Conservation (phyloP, 2,329 filamentous ascomycete species). For the Ilyonectria robusta region DNA sequence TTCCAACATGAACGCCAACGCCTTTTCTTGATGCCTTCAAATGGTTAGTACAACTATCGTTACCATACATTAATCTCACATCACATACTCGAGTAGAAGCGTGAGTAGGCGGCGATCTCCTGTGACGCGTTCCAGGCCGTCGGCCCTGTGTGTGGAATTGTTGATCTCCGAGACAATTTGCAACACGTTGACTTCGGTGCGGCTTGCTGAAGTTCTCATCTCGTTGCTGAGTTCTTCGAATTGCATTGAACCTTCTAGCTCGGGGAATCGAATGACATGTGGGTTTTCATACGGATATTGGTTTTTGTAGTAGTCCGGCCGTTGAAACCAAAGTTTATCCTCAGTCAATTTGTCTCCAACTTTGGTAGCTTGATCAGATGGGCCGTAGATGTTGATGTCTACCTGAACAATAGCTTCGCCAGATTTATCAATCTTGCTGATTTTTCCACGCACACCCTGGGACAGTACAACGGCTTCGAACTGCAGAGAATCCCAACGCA, state of each 20-base stretch:
- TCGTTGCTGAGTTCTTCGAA: slow-evolving; percentile 11
- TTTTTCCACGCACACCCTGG: slow-evolving; percentile 39
- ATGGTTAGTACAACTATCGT: neutral
- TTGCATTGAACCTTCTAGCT: neutral
- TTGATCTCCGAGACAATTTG: slow-evolving; percentile 38
- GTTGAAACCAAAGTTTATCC: slow-evolving; percentile 54
- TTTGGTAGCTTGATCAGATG: slow-evolving; percentile 20
- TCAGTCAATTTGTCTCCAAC: slow-evolving; percentile 50
- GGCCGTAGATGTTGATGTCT: slow-evolving; percentile 57
- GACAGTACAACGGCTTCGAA: slow-evolving; percentile 29
- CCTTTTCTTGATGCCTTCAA: slow-evolving; percentile 57
- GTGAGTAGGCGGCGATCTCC: slow-evolving; percentile 43
- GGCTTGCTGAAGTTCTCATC: neutral
- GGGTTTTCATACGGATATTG: slow-evolving; percentile 30
- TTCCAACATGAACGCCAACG: slow-evolving; percentile 55
- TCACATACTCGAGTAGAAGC: slow-evolving; percentile 44
- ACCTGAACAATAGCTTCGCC: slow-evolving; percentile 46
- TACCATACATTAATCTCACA: neutral
- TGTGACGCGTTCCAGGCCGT: slow-evolving; percentile 34
- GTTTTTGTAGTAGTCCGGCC: slow-evolving; percentile 43
- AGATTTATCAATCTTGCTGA: slow-evolving; percentile 44
- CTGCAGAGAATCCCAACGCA: neutral
- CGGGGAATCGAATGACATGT: slow-evolving; percentile 27
- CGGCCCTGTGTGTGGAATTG: slow-evolving; percentile 35
- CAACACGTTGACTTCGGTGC: neutral